Base-by-base conservation (phyloP, 2,329 filamentous ascomycete species). In the Aquanectria penicillioides region DNA sequence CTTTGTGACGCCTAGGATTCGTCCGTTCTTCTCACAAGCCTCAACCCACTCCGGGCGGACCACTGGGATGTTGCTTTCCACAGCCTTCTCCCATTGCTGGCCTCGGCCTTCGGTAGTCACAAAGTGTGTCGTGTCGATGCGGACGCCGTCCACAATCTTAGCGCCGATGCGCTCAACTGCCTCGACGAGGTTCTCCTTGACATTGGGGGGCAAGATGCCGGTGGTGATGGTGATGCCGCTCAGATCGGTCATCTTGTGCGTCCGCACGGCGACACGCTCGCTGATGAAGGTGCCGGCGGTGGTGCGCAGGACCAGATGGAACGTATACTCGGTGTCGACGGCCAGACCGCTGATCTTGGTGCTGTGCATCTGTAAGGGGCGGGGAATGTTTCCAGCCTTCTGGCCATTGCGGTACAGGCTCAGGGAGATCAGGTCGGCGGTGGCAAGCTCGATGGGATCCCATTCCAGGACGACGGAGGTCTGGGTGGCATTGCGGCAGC, bases 401-500 rank as follows among this genome's bases (percentile, higher is more conserved):
- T 93, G 93, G 69, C 93, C 93, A 81, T 99, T 99, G 75, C 95
- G 91, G 79, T 95, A 98, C 48, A 99, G 84, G 57, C 91, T 93
- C 50, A 99, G 86, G 46, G 91, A 94, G 71, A 95, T 89, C 61
- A 98, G 85, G 73, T 95, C 93, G 64, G 95, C 93, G 5, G 94
- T 98, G 18, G 94, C 95, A 46, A 97, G 88, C 70, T 94, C 86
- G 72, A 99, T 91, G 28, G 94, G 93, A 65, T 98, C 95, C 95
- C 95, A 99, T 79, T 98, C 95, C 49, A 99, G 90, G 31, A 99
- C 95, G 40, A 98, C 90, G 23, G 92, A 96, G n/a, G 95, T 99
- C 78, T 99, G 95, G 1, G 95, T 99, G 53, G 94, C 94, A 83
- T 98, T 99, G 78, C 93, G 91, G 77, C 95, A 96, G 71, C 93